Conservation (phyloP, 1,139 yeast genomes). For the Zygosaccharomyces pseudobailii region DNA sequence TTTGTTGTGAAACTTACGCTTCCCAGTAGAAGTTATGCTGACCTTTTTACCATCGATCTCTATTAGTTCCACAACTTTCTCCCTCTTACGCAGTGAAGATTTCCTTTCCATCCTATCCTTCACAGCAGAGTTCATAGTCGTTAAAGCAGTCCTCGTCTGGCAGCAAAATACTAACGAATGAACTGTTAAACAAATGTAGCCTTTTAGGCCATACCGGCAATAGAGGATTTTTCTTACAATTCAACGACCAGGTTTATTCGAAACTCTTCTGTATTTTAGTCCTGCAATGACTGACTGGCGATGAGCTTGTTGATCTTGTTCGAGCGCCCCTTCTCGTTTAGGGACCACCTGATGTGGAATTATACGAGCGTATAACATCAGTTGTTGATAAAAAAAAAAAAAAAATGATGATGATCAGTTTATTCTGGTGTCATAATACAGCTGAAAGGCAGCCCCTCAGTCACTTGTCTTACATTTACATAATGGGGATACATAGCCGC, state of each 20-base stretch:
- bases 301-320: slow-evolving; percentile 7
- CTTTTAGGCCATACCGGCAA: neutral
- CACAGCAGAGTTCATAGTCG: neutral
- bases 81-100: slow-evolving; percentile 14
- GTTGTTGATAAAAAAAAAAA: neutral
- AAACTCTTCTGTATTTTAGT: slow-evolving; percentile 1
- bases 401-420: neutral
- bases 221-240: neutral
- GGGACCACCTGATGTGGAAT: slow-evolving; percentile 6
- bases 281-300: neutral
- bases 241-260: neutral
- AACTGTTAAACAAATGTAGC: neutral
- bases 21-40: slow-evolving; percentile 42
- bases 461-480: neutral
- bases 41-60: slow-evolving; percentile 38
- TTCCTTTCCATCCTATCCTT: slow-evolving; percentile 3
- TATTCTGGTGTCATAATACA: neutral
- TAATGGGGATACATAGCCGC: neutral
- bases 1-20: slow-evolving; percentile 75
- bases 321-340: slow-evolving; percentile 7
- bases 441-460: neutral
- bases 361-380: neutral
- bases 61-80: slow-evolving; percentile 29
- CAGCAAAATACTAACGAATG: neutral
- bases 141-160: neutral